Evolutionary conservation across 192 early-diverging fungal species (phyloP).

Genomic region (Entomortierella beljakovae): DNA sequence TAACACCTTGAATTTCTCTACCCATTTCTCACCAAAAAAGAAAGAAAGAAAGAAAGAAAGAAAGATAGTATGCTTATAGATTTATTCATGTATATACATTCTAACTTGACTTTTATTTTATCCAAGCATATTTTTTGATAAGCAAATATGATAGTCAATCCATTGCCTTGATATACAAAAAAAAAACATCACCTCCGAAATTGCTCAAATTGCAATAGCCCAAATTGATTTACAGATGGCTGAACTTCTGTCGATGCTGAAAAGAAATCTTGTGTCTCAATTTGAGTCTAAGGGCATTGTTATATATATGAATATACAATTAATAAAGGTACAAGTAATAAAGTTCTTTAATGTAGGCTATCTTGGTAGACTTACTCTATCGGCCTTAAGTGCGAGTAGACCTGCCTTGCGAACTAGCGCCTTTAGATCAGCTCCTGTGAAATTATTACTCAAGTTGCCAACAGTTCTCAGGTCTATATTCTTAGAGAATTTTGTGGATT

Average conservation of each 20-base stretch:
- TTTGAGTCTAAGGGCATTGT: conserved; percentile 13
- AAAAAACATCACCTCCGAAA: conserved; percentile 16
- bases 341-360: background rate
- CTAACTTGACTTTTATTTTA: too few relatives aligned
- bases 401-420: conserved; percentile 70
- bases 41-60: too few relatives aligned
- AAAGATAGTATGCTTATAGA: too few relatives aligned
- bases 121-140: too few relatives aligned
- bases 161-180: too few relatives aligned
- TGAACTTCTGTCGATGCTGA: conserved; percentile 32
- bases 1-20: too few relatives aligned
- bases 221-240: conserved; percentile 36
- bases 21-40: too few relatives aligned
- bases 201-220: conserved; percentile 38
- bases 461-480: conserved; percentile 55
- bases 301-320: background rate
- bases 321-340: background rate
- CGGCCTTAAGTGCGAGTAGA: conserved; percentile 60
- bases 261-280: conserved; percentile 46
- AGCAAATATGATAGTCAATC: too few relatives aligned
- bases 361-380: conserved; percentile 18
- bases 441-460: conserved; percentile 61
- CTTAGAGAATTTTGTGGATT: conserved; percentile 37
- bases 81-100: too few relatives aligned
- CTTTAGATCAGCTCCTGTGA: conserved; percentile 77